A percentile compares a stretch with the other conserved stretches of the same genome.
These are phyloP conservation scores for Viola odorata DNA, from an alignment of 345 rosid species.

Conservation along the genomic window DNA sequence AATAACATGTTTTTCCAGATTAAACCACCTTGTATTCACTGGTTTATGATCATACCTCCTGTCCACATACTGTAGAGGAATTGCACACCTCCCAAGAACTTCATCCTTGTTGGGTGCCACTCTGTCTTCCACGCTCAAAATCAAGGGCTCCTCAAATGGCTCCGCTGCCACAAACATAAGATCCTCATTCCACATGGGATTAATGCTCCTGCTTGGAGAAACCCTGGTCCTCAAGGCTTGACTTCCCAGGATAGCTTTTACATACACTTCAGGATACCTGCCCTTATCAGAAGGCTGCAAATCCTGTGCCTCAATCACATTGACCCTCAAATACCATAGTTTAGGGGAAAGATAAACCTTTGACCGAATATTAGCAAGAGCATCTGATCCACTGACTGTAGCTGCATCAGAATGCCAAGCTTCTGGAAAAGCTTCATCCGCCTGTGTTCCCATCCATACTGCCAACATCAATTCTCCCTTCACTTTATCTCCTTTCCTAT, in stretches of 20 bases:
- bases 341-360: conserved; percentile 94
- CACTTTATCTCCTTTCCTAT: conserved; percentile 52
- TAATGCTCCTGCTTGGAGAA: conserved; percentile 38
- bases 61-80: conserved; percentile 46
- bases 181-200: conserved; percentile 80
- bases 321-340: conserved; percentile 70
- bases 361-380: conserved; percentile 62
- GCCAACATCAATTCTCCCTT: conserved; percentile 95
- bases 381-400: conserved; percentile 54
- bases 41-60: conserved; percentile 51
- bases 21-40: conserved; percentile 70
- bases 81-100: conserved; percentile 47
- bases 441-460: conserved; percentile 98
- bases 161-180: conserved; percentile 92
- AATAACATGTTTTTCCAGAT: conserved; percentile 47
- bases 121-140: conserved; percentile 66
- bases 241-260: conserved; percentile 52
- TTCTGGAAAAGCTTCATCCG: conserved; percentile 87
- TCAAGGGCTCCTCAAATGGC: conserved; percentile 74
- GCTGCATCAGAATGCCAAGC: conserved; percentile 99
- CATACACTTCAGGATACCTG: conserved; percentile 53
- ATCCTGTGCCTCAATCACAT: conserved; percentile 81
- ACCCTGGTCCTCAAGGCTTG: conserved; percentile 56
- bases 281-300: conserved; percentile 62
- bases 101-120: conserved; percentile 71